Evolutionary conservation across 345 rosid species (phyloP).

Genomic region (Abelmoschus esculentus): DNA sequence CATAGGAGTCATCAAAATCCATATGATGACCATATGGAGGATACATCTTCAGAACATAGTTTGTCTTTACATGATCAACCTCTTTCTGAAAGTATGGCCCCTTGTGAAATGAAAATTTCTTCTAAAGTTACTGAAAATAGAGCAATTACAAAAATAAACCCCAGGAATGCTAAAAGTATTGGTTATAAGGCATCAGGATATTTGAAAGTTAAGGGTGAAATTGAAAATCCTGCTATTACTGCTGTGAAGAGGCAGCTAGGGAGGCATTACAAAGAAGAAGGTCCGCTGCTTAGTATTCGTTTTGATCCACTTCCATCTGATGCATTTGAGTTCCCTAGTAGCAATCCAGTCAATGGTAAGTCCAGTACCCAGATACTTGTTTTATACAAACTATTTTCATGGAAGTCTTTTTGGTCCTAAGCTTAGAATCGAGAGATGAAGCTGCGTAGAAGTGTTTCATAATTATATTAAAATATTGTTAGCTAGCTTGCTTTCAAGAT

Average conservation of each 20-base stretch:
- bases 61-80: slow-evolving; percentile 50
- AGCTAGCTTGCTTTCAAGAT: too few relatives aligned
- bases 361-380: not conserved
- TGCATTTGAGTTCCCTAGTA: slow-evolving; percentile 63
- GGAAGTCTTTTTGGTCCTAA: too few relatives aligned
- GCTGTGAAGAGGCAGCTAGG: slow-evolving; percentile 86
- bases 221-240: slow-evolving; percentile 69
- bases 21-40: slow-evolving; percentile 41
- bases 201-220: slow-evolving; percentile 69
- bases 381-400: too few relatives aligned
- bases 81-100: slow-evolving; percentile 34
- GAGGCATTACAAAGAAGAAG: slow-evolving; percentile 65
- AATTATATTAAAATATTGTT: too few relatives aligned
- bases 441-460: too few relatives aligned
- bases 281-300: slow-evolving; percentile 66
- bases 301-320: slow-evolving; percentile 83
- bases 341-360: slow-evolving; percentile 50
- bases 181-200: slow-evolving; percentile 67
- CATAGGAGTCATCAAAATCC: slow-evolving; percentile 28
- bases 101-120: slow-evolving; percentile 32
- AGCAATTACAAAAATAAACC: slow-evolving; percentile 16
- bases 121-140: slow-evolving; percentile 31
- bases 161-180: slow-evolving; percentile 31
- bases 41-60: slow-evolving; percentile 72
- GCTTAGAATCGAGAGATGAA: too few relatives aligned